Evolutionary conservation across 192 early-diverging fungal genomes (phyloP).

Genomic region (Obelidium mucronatum): DNA sequence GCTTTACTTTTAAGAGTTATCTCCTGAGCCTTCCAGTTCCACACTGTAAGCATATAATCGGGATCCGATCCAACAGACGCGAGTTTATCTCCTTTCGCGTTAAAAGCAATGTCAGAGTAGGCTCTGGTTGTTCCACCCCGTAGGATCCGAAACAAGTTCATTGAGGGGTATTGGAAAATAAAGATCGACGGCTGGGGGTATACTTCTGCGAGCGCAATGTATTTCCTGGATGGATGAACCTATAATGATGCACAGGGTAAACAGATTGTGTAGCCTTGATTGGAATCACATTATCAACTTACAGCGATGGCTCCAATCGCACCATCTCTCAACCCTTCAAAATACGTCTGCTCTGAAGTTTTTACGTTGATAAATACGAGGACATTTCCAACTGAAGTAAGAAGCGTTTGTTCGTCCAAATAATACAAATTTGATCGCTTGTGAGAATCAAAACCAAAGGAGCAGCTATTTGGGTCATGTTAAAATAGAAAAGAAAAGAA

Average conservation of each 20-base stretch:
- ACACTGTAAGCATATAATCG: conserved; percentile 70
- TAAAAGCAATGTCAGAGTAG: conserved; percentile 61
- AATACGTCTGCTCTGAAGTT: conserved; percentile 55
- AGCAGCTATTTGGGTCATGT: conserved; percentile 38
- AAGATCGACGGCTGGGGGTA: conserved; percentile 59
- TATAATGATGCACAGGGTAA: background rate
- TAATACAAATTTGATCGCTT: conserved; percentile 62
- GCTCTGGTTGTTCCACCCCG: conserved; percentile 54
- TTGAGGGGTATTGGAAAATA: conserved; percentile 61
- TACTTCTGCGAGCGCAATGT: conserved; percentile 61
- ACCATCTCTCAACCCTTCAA: conserved; percentile 58
- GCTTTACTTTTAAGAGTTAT: conserved; percentile 66
- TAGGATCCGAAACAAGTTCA: conserved; percentile 54
- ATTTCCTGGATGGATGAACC: conserved; percentile 60
- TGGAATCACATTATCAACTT: background rate
- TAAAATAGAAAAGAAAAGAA: background rate
- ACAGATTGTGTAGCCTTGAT: background rate
- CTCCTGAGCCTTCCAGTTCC: conserved; percentile 63
- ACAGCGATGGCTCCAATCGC: conserved; percentile 64
- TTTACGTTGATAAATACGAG: conserved; percentile 61
- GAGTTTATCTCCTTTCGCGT: conserved; percentile 58
- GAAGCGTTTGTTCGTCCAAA: conserved; percentile 54
- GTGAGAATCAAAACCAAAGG: conserved; percentile 63
- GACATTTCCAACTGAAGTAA: conserved; percentile 63
- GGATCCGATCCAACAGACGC: conserved; percentile 66